Conservation (phyloP, 805 yeast genomes). For the Starmerella lactis-condensi region DNA sequence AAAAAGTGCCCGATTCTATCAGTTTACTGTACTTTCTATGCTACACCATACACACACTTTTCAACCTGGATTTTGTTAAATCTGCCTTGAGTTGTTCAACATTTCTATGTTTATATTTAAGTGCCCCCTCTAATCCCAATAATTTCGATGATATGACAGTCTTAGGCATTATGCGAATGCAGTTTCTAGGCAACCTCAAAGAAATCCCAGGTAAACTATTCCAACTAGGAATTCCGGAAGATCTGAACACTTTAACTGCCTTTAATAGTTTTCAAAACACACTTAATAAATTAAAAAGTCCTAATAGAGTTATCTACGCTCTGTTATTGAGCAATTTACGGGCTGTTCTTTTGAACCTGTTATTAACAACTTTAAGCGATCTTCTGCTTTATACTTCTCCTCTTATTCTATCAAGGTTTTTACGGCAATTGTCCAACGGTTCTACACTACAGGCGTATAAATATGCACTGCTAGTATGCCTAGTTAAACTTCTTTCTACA, state of each 20-base stretch:
- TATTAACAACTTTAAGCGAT: conserved; percentile 2
- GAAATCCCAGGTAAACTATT: too few relatives aligned
- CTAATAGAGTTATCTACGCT: conserved; percentile 5
- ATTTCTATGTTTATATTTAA: conserved; percentile 1
- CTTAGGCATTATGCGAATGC: conserved; percentile 6
- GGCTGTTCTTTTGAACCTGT: conserved; percentile 1
- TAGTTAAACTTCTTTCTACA: not conserved
- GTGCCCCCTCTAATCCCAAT: conserved; percentile 3
- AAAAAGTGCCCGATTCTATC: too few relatives aligned
- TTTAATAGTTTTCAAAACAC: too few relatives aligned
- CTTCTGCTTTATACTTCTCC: conserved; percentile 12
- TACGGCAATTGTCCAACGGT: conserved; percentile 4
- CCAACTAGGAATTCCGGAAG: too few relatives aligned
- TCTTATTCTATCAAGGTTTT: conserved; percentile 7
- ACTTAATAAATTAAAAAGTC: not conserved
- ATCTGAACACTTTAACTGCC: too few relatives aligned
- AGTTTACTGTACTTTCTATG: too few relatives aligned
- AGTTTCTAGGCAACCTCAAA: conserved; percentile 5
- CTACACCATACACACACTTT: too few relatives aligned
- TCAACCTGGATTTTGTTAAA: not conserved
- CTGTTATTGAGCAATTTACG: conserved; percentile 1
- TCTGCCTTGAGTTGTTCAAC: not conserved
- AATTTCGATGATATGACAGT: conserved; percentile 8
- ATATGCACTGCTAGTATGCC: conserved; percentile 2
- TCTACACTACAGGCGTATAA: too few relatives aligned